Base-by-base conservation (phyloP, 345 rosid genomes). In the Eutrema heterophyllum region DNA sequence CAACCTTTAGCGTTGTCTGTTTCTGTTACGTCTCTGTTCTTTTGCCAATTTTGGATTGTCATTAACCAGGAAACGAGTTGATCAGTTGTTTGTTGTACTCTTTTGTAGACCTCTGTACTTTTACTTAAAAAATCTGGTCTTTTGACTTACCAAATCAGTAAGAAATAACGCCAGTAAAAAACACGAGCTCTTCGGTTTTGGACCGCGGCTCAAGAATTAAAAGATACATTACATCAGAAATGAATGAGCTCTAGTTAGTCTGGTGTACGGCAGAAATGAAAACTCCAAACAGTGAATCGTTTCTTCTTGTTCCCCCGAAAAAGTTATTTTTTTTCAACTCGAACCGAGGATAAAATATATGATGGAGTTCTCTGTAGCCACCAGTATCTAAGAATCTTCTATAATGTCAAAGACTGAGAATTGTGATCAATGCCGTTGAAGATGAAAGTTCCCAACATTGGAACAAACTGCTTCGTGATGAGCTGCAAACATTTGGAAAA, bases 371-470 rank as follows among this genome's bases (percentile, higher is more conserved):
- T 38, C 60, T 6, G 29, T 16, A 57, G 67, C 61, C 63, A 63
- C 71, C 64, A 64, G 29, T 64, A 56, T 35, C 39, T 13, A 67
- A 75, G 58, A 70, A 60, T 75, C 62, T 64, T 61, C 67, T 81
- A 91, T 48, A 92, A 77, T 5, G 69, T 71, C 81, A 94, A 78
- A 46, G 89, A 72, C 61, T 87, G 93, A 61, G 97, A 95, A 80
- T 79, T 92, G 78, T 95, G 99, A 81, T 95, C 97, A 32, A 95
- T 88, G 79, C 98, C 97, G 35, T 86, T 83, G 87, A 92, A 95
- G 67, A 89, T 80, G 82, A 78, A 89, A 26, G 96, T 90, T 70
- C 97, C 97, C 18, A 76, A 56, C 90, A 89, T 85, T 15, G 98
- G 94, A 80, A 90, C 87, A 79, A 92, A 95, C 75, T 95, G 99